Base-by-base conservation (phyloP, 2,329 filamentous ascomycete species). In the Penicillium griseofulvum region DNA sequence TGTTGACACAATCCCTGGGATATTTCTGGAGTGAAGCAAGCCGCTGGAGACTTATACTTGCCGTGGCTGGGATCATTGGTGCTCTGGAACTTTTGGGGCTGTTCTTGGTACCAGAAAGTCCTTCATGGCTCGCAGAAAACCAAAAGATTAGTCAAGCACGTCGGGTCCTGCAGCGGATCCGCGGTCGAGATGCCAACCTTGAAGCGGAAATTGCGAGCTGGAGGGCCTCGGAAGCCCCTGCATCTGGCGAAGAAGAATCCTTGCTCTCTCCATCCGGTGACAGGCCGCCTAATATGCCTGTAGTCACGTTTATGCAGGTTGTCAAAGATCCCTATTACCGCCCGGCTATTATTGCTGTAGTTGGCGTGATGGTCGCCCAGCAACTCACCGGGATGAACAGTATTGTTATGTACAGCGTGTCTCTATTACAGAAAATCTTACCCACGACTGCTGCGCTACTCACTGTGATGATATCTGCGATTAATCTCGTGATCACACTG, bases 391-490 rank as follows among this genome's bases (percentile, higher is more conserved):
- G 91, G 44, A 93, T 97, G 77, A 97, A 99, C 81, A 93, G 89
- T 55, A 93, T 97, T 68, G 89, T 97, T 75, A 97, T 99, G 92
- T 99, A 99, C 74, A 96, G 92, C 2, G 94, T 97, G 6, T 91
- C 90, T 0, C 85, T 99, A 1, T 83, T 99, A 14, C 85, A 88
- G 31, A 86, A 86, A 59, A 82, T 97, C 1, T 83, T 99, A 0
- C 88, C 90, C 4, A 84, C 91, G 44, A 91, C 87, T 58, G 93
- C 92, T 0, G 88, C 88, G 0, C 77, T 95, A 1, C 81, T 99
- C 49, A 96, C 93, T 52, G 93, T 97, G 57, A 76, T 89, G 52
- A 91, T 97, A 56, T 96, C 91, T 0, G 81, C 86, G 12, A 83
- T 96, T 69, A 97, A 97, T 74, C 84, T 99, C 34, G 66, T 90